These are phyloP conservation scores for bread wheat (Triticum aestivum) DNA, from an alignment of 176 grass and related monocot species.

Conservation along the genomic window DNA sequence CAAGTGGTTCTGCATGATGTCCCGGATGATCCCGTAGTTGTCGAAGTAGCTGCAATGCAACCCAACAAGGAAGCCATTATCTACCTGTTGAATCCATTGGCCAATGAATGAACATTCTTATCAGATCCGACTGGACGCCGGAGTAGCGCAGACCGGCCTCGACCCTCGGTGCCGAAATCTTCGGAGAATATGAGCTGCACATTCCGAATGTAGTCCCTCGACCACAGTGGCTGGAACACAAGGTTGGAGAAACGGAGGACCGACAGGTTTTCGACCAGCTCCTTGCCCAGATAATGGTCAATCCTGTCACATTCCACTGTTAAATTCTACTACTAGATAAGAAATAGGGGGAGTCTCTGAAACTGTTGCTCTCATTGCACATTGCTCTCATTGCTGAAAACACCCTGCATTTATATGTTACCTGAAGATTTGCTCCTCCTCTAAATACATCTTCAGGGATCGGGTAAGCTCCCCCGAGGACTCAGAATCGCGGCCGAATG, in stretches of 20 bases:
- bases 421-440: slow-evolving; percentile 97
- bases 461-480: slow-evolving; percentile 79
- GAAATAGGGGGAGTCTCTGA: background rate
- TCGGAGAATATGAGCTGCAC: slow-evolving; percentile 95
- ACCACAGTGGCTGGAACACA: slow-evolving; percentile 95
- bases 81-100: background rate
- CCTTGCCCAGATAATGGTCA: slow-evolving; percentile 96
- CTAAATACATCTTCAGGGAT: slow-evolving; percentile 67
- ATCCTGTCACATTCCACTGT: slow-evolving; percentile 43
- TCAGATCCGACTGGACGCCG: background rate
- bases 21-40: slow-evolving; percentile 89
- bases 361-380: background rate
- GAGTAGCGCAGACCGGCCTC: slow-evolving; percentile 69
- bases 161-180: slow-evolving; percentile 90
- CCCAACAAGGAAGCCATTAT: background rate
- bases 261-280: slow-evolving; percentile 95
- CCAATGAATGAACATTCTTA: background rate
- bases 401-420: background rate
- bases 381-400: background rate
- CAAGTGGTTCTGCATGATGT: slow-evolving; percentile 99
- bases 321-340: too few relatives aligned
- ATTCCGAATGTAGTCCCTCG: slow-evolving; percentile 83
- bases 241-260: slow-evolving; percentile 97
- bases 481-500: slow-evolving; percentile 86
- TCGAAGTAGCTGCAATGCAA: slow-evolving; percentile 81